phyloP scores from a whole-genome alignment of 2,329 filamentous ascomycete species.

The Diaporthe australafricana region DNA sequence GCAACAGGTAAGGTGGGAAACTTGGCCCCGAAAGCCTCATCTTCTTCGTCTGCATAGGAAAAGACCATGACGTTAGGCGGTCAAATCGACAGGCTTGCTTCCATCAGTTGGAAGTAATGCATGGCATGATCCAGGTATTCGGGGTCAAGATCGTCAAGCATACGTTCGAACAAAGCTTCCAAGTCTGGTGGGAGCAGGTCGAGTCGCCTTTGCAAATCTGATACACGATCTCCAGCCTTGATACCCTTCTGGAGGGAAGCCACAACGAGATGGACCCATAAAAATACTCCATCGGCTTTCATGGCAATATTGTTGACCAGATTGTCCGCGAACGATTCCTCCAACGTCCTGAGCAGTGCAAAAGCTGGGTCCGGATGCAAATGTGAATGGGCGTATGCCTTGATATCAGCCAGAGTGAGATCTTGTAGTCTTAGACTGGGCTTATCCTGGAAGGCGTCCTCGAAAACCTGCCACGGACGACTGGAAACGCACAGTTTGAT shows the following conservation, averaged over 20 bases:
- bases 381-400: neutral
- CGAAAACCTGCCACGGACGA: neutral
- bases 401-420: neutral
- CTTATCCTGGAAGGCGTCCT: neutral
- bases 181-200: neutral
- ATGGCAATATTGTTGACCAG: neutral
- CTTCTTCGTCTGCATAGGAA: neutral
- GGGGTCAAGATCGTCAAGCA: neutral
- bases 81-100: neutral
- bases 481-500: neutral
- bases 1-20: neutral
- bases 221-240: neutral
- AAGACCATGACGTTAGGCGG: neutral
- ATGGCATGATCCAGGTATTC: neutral
- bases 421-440: neutral
- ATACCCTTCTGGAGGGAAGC: neutral
- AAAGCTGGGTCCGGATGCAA: neutral
- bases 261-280: neutral
- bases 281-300: neutral
- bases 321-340: neutral
- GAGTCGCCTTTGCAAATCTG: neutral
- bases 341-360: neutral
- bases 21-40: neutral
- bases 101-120: neutral
- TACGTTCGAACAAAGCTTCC: neutral